Evolutionary conservation across 331 rosid genomes (phyloP).

Genomic region (Acacia pycnantha): DNA sequence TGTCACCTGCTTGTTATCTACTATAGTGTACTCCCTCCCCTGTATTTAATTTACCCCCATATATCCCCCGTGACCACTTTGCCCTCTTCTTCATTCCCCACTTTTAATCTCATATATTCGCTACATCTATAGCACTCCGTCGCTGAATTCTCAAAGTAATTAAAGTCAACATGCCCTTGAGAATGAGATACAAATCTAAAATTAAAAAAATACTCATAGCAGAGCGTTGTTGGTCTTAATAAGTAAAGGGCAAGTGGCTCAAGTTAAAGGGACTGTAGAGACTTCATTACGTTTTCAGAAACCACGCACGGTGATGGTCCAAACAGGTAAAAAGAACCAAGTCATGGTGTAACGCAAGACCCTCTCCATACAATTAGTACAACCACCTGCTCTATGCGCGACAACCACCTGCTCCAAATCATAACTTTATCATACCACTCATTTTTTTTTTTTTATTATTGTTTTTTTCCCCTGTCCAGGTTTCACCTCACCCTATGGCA

Average conservation of each 20-base stretch:
- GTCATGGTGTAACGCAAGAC: not conserved
- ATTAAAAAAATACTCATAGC: too few relatives aligned
- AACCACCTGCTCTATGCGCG: not conserved
- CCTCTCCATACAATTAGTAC: not conserved
- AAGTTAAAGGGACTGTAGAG: too few relatives aligned
- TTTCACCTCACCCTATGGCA: not conserved
- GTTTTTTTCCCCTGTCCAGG: not conserved
- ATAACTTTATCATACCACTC: constrained; percentile 28
- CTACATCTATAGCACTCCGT: too few relatives aligned
- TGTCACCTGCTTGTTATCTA: not conserved
- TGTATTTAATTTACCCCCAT: not conserved
- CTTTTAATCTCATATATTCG: too few relatives aligned
- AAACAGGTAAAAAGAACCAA: too few relatives aligned
- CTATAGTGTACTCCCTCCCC: too few relatives aligned
- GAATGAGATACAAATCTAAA: not conserved
- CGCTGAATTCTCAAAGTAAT: not conserved
- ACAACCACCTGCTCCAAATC: not conserved
- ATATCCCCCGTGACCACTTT: not conserved
- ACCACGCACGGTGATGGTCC: too few relatives aligned
- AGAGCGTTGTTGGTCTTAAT: too few relatives aligned
- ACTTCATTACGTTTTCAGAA: too few relatives aligned
- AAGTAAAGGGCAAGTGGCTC: too few relatives aligned
- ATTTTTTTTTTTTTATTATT: not conserved
- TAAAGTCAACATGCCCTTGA: not conserved
- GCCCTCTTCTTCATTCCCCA: too few relatives aligned